A percentile compares a stretch with the other conserved stretches of the same genome.
These are phyloP conservation scores for Ceratocystis papillata DNA, from an alignment of 2,329 filamentous ascomycete species.

Conservation along the genomic window DNA sequence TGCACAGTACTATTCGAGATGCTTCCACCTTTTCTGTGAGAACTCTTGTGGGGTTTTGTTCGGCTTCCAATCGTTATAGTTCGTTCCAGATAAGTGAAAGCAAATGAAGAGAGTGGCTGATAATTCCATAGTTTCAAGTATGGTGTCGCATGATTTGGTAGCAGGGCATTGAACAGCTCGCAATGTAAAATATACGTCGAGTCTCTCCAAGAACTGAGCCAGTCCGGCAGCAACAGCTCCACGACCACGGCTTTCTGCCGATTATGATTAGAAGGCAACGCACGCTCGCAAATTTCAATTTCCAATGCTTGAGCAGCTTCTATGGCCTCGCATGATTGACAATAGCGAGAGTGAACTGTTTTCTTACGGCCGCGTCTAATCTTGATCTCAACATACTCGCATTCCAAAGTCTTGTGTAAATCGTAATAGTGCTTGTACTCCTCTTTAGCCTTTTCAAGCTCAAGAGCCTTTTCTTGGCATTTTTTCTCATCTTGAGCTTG, in stretches of 20 bases:
- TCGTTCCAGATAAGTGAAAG: neutral
- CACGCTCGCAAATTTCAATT: conserved; percentile 47
- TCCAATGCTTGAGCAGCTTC: conserved; percentile 32
- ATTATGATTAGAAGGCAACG: conserved; percentile 33
- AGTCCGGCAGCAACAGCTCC: conserved; percentile 37
- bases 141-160: conserved; percentile 34
- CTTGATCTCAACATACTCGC: neutral
- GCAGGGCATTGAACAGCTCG: conserved; percentile 37
- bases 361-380: accelerated
- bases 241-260: conserved; percentile 41
- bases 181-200: neutral
- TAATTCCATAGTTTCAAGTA: conserved; percentile 30
- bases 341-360: neutral
- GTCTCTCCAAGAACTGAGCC: conserved; percentile 14
- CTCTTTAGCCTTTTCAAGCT: neutral
- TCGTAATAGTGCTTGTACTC: neutral
- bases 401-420: neutral
- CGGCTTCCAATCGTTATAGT: conserved; percentile 29
- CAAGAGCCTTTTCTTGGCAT: neutral
- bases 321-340: neutral
- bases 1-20: conserved; percentile 29
- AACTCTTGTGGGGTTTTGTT: conserved; percentile 31
- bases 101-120: neutral
- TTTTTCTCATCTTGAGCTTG: neutral
- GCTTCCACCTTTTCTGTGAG: conserved; percentile 30